Evolutionary conservation across 352 stramenopile species (phyloP).

Genomic region (Globisporangium spinosum): DNA sequence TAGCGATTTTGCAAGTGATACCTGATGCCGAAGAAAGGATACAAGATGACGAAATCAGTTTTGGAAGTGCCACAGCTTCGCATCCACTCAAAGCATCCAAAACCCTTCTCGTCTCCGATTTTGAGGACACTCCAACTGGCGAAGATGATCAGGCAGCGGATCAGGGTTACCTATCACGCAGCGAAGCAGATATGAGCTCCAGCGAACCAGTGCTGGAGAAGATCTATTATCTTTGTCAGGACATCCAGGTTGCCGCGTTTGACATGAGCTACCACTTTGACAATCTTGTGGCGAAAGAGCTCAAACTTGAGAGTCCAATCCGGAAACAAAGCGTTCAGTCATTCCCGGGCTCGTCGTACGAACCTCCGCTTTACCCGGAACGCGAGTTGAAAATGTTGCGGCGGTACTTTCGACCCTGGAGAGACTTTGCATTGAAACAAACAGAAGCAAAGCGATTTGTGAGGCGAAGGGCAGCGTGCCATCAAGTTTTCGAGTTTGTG

Average conservation of each 20-base stretch:
- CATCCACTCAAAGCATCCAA: not conserved
- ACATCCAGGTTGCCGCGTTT: constrained; percentile 18
- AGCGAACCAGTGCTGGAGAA: constrained; percentile 10
- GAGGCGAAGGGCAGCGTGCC: constrained; percentile 21
- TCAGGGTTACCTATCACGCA: not conserved
- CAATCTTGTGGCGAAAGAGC: constrained; percentile 3
- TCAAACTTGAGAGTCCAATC: not conserved
- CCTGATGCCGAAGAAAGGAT: not conserved
- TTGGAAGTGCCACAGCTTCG: not conserved
- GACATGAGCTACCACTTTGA: constrained; percentile 17
- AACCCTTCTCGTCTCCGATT: not conserved
- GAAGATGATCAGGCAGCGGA: not conserved
- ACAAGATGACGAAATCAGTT: not conserved
- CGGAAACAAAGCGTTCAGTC: not conserved
- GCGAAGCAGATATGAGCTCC: not conserved
- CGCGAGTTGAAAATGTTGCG: constrained; percentile 67
- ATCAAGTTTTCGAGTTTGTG: constrained; percentile 30
- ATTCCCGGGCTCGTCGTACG: not conserved
- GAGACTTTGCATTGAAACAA: constrained; percentile 19
- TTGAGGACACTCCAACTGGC: not conserved
- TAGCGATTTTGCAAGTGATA: constrained; percentile 9
- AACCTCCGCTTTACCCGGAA: constrained; percentile 40
- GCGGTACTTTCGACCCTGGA: constrained; percentile 49
- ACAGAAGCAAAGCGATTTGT: constrained; percentile 25
- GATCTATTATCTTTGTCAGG: constrained; percentile 20